Evolutionary conservation across 2,329 filamentous ascomycete species (phyloP), one percentile per base, ranked within the genome.

Genomic region (Moelleriella libera): DNA sequence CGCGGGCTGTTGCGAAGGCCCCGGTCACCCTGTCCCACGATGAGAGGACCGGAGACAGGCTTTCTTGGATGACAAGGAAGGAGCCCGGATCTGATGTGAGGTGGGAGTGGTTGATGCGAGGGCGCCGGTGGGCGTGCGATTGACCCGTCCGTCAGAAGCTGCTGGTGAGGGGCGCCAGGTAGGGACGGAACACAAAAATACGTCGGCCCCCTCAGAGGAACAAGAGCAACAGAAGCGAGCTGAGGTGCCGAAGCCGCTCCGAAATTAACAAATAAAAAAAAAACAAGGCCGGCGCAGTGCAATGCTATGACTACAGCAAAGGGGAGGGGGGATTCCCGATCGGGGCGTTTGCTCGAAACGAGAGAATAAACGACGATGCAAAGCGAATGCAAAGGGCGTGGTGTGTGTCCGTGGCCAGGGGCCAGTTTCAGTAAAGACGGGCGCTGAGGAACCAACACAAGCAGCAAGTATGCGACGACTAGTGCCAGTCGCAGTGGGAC

Each of bases 1-100:
- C 58, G 56, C 53, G 60, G 57, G 54, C 56, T 61, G 58, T 60
- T 54, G 54, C 56, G 57, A 64, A 55, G 54, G 58, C 56, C 58
- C 57, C 57, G 43, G 57, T 59, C 60, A 56, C 55, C 58, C 57
- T 54, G 58, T 56, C 50, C 51, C 52, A 57, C 53, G 31, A 47
- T 32, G 41, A 37, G 14, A 41, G 21, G 43, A 6, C 42, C 28
- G 45, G 43, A 34, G 45, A 40, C 11, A 34, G 8, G n/a, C n/a
- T n/a, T 21, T 7, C 11, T n/a, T 3, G 7, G 40, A 11, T n/a
- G 40, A 41, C 40, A 14, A 41, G 9, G 14, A 41, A 11, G 34
- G n/a, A 41, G 7, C 40, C 11, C 6, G 40, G n/a, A 11, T 41
- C 14, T n/a, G 14, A n/a, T 41, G 3, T 21, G 11, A 7, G 40